phyloP scores from a whole-genome alignment of 306 rosid species.

The Hippophae gyantsensis region DNA sequence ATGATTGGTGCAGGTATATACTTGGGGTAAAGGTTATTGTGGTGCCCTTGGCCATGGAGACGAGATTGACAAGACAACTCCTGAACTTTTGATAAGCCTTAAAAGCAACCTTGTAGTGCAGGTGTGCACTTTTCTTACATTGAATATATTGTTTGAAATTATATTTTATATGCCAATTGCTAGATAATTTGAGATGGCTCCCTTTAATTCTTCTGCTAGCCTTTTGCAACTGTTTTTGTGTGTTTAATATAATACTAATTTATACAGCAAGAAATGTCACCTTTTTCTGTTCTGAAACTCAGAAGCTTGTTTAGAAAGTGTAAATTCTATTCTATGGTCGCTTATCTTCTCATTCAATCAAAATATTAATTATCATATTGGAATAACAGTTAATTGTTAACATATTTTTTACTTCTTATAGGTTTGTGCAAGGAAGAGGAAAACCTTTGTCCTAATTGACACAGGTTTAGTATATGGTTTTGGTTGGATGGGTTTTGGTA shows the following conservation, averaged over 20 bases:
- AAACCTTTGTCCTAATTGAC: conserved; percentile 72
- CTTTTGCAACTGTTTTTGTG: too few relatives aligned
- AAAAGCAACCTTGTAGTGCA: conserved; percentile 66
- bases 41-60: conserved; percentile 97
- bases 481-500: conserved; percentile 92
- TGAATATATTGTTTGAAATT: background rate
- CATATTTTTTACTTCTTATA: conserved; percentile 22
- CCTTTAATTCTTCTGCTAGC: background rate
- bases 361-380: background rate
- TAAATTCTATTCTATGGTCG: too few relatives aligned
- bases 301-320: background rate
- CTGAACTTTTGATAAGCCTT: conserved; percentile 49
- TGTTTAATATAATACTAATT: too few relatives aligned
- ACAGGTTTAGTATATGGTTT: conserved; percentile 69
- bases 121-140: conserved; percentile 32
- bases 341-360: background rate
- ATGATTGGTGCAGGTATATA: conserved; percentile 52
- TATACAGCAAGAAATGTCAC: too few relatives aligned
- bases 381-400: conserved; percentile 2
- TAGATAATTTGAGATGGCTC: background rate
- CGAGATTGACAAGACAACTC: conserved; percentile 84
- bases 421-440: conserved; percentile 90
- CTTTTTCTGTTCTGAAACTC: background rate
- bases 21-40: conserved; percentile 94
- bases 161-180: background rate